Evolutionary conservation across 2,329 filamentous ascomycete species (phyloP).

Genomic region (Ophiocordyceps camponoti-rufipedis): DNA sequence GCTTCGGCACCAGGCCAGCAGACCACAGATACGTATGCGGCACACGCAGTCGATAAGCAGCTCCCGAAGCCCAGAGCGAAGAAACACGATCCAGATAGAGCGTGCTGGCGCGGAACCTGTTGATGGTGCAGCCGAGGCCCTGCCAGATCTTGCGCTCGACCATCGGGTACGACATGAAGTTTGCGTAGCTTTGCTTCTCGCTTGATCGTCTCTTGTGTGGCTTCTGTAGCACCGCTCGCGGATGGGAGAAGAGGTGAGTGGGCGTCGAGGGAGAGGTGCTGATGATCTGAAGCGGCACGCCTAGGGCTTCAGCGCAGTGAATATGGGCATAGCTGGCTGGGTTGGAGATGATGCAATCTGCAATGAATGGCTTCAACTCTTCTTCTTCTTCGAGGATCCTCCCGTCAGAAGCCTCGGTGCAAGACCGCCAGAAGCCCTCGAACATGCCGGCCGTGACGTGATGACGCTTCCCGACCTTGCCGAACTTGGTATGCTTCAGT

Average conservation of each 20-base stretch:
- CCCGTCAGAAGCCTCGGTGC: conserved; percentile 55
- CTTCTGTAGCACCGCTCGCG: conserved; percentile 37
- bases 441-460: conserved; percentile 68
- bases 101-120: conserved; percentile 51
- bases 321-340: conserved; percentile 63
- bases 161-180: conserved; percentile 64
- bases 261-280: conserved; percentile 76
- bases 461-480: conserved; percentile 51
- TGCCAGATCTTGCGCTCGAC: conserved; percentile 88
- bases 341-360: conserved; percentile 73
- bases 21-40: conserved; percentile 62
- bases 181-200: conserved; percentile 54
- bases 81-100: conserved; percentile 56
- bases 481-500: conserved; percentile 51
- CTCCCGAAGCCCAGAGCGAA: conserved; percentile 58
- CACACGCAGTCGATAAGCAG: conserved; percentile 54
- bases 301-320: conserved; percentile 62
- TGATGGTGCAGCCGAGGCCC: conserved; percentile 63
- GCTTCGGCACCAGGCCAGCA: conserved; percentile 46
- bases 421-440: conserved; percentile 64
- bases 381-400: conserved; percentile 44
- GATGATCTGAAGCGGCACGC: conserved; percentile 67
- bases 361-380: conserved; percentile 49
- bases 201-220: conserved; percentile 45
- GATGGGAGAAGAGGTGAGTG: conserved; percentile 59